Conservation (phyloP, 169 alveolate genomes). For the Perkinsus chesapeaki region DNA sequence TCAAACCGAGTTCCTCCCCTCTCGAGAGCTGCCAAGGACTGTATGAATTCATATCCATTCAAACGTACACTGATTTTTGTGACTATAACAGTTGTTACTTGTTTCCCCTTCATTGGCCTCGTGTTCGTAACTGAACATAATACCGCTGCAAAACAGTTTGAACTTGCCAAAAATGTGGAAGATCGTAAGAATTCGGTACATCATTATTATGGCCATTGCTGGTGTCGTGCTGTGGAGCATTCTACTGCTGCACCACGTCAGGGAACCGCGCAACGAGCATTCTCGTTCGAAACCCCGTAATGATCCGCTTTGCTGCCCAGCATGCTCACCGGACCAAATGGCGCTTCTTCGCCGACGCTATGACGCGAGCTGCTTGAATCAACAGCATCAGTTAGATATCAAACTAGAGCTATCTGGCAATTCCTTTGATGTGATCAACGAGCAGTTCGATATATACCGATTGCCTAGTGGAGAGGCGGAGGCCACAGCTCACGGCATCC, state of each 20-base stretch:
- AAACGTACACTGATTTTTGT: background rate
- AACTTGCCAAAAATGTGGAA: background rate
- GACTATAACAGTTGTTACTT: background rate
- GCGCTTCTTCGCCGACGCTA: background rate
- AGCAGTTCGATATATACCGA: background rate
- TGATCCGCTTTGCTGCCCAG: background rate
- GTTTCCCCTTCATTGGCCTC: background rate
- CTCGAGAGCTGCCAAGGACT: background rate
- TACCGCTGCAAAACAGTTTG: background rate
- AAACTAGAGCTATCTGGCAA: background rate
- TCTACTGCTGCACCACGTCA: background rate
- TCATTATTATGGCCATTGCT: background rate
- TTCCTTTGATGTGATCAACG: background rate
- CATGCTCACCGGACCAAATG: background rate
- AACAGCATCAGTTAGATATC: background rate
- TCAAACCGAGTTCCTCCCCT: background rate
- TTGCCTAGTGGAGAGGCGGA: background rate
- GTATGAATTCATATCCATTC: background rate
- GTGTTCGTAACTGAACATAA: background rate
- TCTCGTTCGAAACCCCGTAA: background rate
- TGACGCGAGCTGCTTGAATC: background rate
- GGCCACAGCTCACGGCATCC: background rate
- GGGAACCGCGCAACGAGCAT: background rate
- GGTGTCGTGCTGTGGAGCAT: background rate
- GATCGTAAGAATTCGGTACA: background rate